A percentile compares a stretch with the other conserved stretches of the same genome.
phyloP scores from a whole-genome alignment of 768 basidiomycete species.

The Termitomyces sp. region DNA sequence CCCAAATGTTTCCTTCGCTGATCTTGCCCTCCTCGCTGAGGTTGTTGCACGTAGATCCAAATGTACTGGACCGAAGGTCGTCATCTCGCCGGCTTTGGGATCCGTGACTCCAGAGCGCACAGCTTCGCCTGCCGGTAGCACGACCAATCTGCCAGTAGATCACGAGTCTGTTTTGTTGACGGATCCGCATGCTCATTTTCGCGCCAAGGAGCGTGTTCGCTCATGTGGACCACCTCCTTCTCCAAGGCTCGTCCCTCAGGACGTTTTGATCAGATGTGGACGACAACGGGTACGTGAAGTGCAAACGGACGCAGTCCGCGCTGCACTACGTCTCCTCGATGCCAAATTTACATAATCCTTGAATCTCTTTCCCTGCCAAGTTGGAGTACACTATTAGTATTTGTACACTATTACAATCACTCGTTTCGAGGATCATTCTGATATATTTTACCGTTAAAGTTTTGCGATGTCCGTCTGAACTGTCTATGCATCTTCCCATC shows the following conservation, averaged over 20 bases:
- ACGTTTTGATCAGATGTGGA: conserved; percentile 63
- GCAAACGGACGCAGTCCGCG: conserved; percentile 67
- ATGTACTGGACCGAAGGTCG: conserved; percentile 69
- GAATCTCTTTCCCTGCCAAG: not conserved
- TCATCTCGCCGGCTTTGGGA: conserved; percentile 52
- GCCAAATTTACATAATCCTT: conserved; percentile 45
- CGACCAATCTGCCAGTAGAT: conserved; percentile 16
- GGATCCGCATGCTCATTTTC: conserved; percentile 55
- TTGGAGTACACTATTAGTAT: not conserved
- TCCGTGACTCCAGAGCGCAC: conserved; percentile 48
- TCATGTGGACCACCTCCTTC: conserved; percentile 33
- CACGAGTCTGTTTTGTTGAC: conserved; percentile 41
- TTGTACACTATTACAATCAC: conserved; percentile 3
- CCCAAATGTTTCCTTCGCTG: conserved; percentile 84
- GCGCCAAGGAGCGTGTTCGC: conserved; percentile 37
- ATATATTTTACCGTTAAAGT: not conserved
- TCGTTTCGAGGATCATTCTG: not conserved
- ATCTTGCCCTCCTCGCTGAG: conserved; percentile 80
- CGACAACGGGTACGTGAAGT: conserved; percentile 64
- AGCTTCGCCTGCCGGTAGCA: conserved; percentile 28
- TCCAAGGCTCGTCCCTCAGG: conserved; percentile 57
- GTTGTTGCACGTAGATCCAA: conserved; percentile 83
- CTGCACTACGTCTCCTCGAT: conserved; percentile 75
- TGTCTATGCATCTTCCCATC: not conserved
- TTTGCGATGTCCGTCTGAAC: not conserved